phyloP scores from a whole-genome alignment of 805 yeast species.

The Candida succiphila region DNA sequence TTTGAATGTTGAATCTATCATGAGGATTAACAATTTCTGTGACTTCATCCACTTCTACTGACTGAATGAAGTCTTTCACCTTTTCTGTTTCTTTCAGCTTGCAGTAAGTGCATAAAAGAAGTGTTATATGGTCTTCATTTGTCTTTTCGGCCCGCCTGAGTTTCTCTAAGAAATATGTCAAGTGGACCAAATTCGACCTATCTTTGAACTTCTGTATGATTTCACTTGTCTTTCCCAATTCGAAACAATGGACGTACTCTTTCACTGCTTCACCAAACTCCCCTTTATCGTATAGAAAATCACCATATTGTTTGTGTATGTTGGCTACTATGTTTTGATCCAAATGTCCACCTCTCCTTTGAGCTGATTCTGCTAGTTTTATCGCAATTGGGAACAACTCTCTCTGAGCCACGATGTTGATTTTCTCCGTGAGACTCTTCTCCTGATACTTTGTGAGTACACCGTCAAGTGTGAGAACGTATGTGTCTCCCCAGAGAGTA shows the following conservation, averaged over 20 bases:
- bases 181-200: slow-evolving; percentile 55
- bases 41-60: slow-evolving; percentile 21
- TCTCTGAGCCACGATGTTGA: slow-evolving; percentile 58
- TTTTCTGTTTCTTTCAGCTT: slow-evolving; percentile 56
- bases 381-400: slow-evolving; percentile 68
- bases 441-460: slow-evolving; percentile 59
- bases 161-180: slow-evolving; percentile 55
- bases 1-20: slow-evolving; percentile 53
- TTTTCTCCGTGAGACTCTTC: slow-evolving; percentile 53
- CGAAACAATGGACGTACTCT: slow-evolving; percentile 48
- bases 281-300: slow-evolving; percentile 55
- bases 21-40: slow-evolving; percentile 25
- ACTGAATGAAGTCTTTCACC: slow-evolving; percentile 44
- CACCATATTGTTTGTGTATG: slow-evolving; percentile 57
- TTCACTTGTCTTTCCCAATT: slow-evolving; percentile 54
- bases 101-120: slow-evolving; percentile 70
- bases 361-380: slow-evolving; percentile 38
- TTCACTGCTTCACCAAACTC: slow-evolving; percentile 61
- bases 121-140: slow-evolving; percentile 71
- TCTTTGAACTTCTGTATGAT: slow-evolving; percentile 74
- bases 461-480: slow-evolving; percentile 67
- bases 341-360: slow-evolving; percentile 19
- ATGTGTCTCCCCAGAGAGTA: slow-evolving; percentile 44
- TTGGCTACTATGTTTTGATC: slow-evolving; percentile 14
- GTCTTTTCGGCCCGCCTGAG: slow-evolving; percentile 48